Evolutionary conservation across 2,329 filamentous ascomycete genomes (phyloP), one percentile per base, ranked within the genome.

Genomic region (Coniochaeta pulveracea): DNA sequence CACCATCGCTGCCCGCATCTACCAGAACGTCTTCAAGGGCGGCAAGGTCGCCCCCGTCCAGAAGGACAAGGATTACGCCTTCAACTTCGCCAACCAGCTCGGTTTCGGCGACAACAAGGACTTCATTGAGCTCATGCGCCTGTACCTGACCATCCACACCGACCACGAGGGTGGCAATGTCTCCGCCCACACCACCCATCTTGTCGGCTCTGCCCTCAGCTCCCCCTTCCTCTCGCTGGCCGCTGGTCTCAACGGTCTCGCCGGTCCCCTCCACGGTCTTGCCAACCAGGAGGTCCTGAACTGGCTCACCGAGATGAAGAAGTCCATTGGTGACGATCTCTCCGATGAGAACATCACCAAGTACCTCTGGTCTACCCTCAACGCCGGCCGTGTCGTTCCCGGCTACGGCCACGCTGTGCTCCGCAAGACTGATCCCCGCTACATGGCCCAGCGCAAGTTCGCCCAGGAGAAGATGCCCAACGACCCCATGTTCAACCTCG

Each of bases 1-100:
- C 59, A 95, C 85, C 61, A 95, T 98, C 54, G 91, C 91, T 45
- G 72, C 91, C 44, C 85, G 86, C 69, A 98, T 98, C 76, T 98
- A 98, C 80, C 91, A 93, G 72, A 98, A 98, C 64, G 81, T 96
- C 61, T 98, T 93, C 85, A 95, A 96, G 80, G 91, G 93, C 57
- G 91, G 91, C 69, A 96, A 96, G 80, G 89, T 98, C 48, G 84
- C 85, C 40, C 61, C 86, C 36, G 76, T 94, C 60, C 80, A 96
- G 74, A 93, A 94, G 76, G 89, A 96, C 71, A 91, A 96, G 83
- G 91, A 98, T 61, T 98, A 95, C 72, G 76, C 80, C 52, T 98
- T 81, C 84, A 98, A 98, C 82, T 84, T 98, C 61, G 88, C 91
- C 66, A 96, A 96, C 79, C 86, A 94, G 78, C 85, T 98, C 51